These are phyloP conservation scores for Persicaria maculosa DNA, from an alignment of 148 eudicot species.

Conservation along the genomic window DNA sequence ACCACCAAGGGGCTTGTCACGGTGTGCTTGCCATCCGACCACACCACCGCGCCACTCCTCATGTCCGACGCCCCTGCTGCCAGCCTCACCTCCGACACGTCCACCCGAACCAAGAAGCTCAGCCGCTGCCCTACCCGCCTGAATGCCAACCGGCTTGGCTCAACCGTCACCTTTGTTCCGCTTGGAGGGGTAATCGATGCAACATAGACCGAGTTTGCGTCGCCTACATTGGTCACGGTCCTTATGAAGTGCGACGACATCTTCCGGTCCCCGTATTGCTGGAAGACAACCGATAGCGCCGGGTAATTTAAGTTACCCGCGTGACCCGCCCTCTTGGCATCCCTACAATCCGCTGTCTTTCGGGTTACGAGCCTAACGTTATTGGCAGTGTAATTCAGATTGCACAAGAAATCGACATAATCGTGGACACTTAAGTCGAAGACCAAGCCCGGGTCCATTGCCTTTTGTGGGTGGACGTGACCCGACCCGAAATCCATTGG, in stretches of 20 bases:
- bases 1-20: slow-evolving; percentile 79
- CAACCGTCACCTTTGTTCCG: slow-evolving; percentile 54
- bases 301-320: slow-evolving; percentile 87
- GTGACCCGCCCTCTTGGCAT: slow-evolving; percentile 64
- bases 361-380: slow-evolving; percentile 62
- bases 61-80: slow-evolving; percentile 53
- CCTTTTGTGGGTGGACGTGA: slow-evolving; percentile 84
- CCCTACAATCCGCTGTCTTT: slow-evolving; percentile 47
- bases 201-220: slow-evolving; percentile 49
- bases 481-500: slow-evolving; percentile 93
- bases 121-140: slow-evolving; percentile 70
- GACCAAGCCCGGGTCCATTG: slow-evolving; percentile 83
- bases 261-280: slow-evolving; percentile 56
- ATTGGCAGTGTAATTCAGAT: slow-evolving; percentile 54
- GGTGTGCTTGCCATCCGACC: slow-evolving; percentile 79
- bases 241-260: slow-evolving; percentile 78
- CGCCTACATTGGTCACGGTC: slow-evolving; percentile 76
- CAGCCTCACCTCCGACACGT: slow-evolving; percentile 35
- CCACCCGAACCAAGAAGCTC: slow-evolving; percentile 65
- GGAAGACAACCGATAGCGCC: slow-evolving; percentile 58
- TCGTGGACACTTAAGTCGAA: slow-evolving; percentile 62
- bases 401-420: slow-evolving; percentile 77
- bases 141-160: slow-evolving; percentile 54
- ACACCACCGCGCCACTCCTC: slow-evolving; percentile 58
- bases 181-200: slow-evolving; percentile 45